Base-by-base conservation (phyloP, 2,329 filamentous ascomycete species). In the Fusarium sublunatum region DNA sequence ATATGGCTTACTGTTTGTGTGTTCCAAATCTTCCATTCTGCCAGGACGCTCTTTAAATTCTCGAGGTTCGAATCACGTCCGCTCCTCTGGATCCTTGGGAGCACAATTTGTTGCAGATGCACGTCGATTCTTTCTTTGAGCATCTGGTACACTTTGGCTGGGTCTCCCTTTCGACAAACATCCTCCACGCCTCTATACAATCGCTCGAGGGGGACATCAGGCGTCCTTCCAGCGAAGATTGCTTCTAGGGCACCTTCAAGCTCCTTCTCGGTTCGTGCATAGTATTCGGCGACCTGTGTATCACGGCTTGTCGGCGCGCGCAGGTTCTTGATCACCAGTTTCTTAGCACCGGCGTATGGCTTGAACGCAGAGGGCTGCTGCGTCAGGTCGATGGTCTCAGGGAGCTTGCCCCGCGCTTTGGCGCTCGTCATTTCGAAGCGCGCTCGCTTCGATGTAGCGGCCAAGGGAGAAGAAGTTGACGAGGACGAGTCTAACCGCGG, bases 251-350 rank as follows among this genome's bases (percentile, higher is more conserved):
- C 92, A 32, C 82, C 81, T 54, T 91, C 87, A 6, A 98, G 81
- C 73, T 96, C 90, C 36, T 79, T 77, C 86, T 90, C 91, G 4
- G 88, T 89, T 70, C 88, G 87, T 36, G 88, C 82, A 69, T 96
- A 92, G 79, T 97, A 98, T 63, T 86, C 83, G 61, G 91, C 87
- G 19, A 91, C 85, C 68, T 92, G 86, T 51, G 85, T 81, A 48
- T 78, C 72, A 35, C 77, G 74, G 55, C 84, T 83, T n/a, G 84
- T 78, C 15, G 83, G 83, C 2, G 85, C 83, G 57, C 90, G 88
- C 64, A 97, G 84, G 74, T 97, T 98, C 84, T 97, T 97, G 70
- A 99, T 91, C n/a, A 94, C 86, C 41, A 99, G 85, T 77, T 90
- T 93, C 81, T 90, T 93, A 19, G 92, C 88, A 29, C 92, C 93